phyloP scores from a whole-genome alignment of 75 land plant genomes.

The Isoetes taiwanensis region DNA sequence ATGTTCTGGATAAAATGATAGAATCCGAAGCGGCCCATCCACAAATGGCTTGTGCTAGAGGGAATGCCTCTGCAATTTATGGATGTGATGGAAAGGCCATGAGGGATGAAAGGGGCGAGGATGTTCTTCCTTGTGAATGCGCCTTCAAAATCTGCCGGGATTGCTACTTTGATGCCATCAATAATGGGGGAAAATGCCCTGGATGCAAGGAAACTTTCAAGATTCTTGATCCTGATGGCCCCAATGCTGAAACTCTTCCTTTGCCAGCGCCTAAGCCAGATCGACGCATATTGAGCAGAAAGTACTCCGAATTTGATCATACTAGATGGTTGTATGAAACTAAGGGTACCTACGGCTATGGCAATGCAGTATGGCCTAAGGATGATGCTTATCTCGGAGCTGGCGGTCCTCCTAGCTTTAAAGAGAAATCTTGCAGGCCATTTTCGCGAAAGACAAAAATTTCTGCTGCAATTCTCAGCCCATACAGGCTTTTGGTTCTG shows the following conservation, averaged over 20 bases:
- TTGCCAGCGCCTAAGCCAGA: constrained; percentile 30
- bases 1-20: constrained; percentile 75
- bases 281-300: constrained; percentile 41
- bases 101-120: constrained; percentile 61
- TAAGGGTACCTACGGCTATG: constrained; percentile 68
- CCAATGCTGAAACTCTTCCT: constrained; percentile 9
- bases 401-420: constrained; percentile 16
- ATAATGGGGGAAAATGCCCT: constrained; percentile 42
- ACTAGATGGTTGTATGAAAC: constrained; percentile 71
- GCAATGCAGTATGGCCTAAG: constrained; percentile 55
- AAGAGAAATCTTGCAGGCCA: constrained; percentile 56
- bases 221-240: constrained; percentile 28
- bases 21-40: constrained; percentile 47
- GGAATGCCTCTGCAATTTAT: constrained; percentile 49
- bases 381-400: constrained; percentile 17
- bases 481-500: constrained; percentile 57
- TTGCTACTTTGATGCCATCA: constrained; percentile 62
- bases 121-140: constrained; percentile 75
- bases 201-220: constrained; percentile 75
- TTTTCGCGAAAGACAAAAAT: constrained; percentile 43
- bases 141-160: constrained; percentile 77
- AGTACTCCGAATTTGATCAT: constrained; percentile 46
- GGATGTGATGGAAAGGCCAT: constrained; percentile 83
- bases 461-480: constrained; percentile 56
- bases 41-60: constrained; percentile 58